Evolutionary conservation across 2,329 filamentous ascomycete genomes (phyloP), one percentile per base, ranked within the genome.

Genomic region (Fusarium redolens): DNA sequence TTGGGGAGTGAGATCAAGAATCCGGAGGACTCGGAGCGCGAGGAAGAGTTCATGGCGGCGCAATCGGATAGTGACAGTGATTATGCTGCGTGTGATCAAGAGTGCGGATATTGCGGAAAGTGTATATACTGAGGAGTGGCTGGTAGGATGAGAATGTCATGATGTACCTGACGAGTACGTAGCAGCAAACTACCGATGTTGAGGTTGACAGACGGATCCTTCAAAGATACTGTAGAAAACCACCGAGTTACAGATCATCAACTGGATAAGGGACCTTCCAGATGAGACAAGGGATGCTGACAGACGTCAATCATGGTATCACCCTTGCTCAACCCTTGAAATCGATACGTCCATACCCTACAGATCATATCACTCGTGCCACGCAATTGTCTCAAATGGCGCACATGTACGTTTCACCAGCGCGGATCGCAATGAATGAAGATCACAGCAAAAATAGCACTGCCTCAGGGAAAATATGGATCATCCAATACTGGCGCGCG

Each of bases 41-140:
- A 54, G 63, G 63, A 68, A 20, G 58, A 68, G 13, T 47, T 51
- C 17, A 55, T 48, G 25, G 38, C 67, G 31, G 48, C 50, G 31
- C 62, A 68, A 41, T 73, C 61, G 51, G 68, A 73, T 37, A 65
- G 48, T 12, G 65, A 69, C 15, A 60, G 56, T 3, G 78, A 79
- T n/a, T 78, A 63, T 41, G 68, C 73, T 30, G 77, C 75, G 3
- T 80, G 78, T 50, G 75, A 78, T 65, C 41, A 44, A n/a, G 75
- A 79, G 55, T 79, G 78, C 43, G 76, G 75, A 30, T 79, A 80
- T 45, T 80, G 77, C 25, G 78, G 78, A 13, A 68, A 71, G 52
- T 79, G 78, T 33, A 44, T 38, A 20, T 75, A 68, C 18, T 73
- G 41, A 70, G 40, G 22, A 38, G 31, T 22, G 38, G 61, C 41